A percentile compares a stretch with the other conserved stretches of the same genome.
Conservation (phyloP, 352 stramenopile genomes). For the Phytophthora meadii region DNA sequence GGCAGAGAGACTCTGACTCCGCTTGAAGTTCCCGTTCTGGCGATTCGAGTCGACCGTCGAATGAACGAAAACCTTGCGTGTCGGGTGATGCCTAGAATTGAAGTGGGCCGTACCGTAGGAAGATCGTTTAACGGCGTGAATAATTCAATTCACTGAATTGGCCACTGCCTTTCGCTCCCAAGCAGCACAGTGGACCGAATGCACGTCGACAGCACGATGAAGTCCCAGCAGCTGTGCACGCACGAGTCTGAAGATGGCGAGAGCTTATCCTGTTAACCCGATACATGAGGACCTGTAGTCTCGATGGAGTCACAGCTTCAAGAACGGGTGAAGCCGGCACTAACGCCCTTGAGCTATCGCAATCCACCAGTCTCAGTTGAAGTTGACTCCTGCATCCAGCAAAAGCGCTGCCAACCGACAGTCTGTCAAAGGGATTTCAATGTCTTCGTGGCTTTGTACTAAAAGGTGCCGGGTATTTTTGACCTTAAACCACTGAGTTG, state of each 20-base stretch:
- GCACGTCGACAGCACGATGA: constrained; percentile 4
- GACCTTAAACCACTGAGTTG: neutral
- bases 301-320: constrained; percentile 11
- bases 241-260: neutral
- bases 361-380: constrained; percentile 8
- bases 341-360: neutral
- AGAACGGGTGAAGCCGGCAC: constrained; percentile 3
- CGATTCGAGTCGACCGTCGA: constrained; percentile 18
- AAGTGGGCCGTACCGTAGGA: constrained; percentile 11
- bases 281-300: neutral
- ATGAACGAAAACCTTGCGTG: constrained; percentile 28
- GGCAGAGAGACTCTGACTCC: neutral
- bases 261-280: neutral
- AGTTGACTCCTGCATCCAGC: constrained; percentile 6
- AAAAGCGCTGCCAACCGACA: constrained; percentile 2
- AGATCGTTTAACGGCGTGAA: constrained; percentile 20
- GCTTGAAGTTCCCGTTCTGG: constrained; percentile 33
- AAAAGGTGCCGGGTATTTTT: no score
- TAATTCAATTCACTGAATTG: no score
- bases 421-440: neutral
- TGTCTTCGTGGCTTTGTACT: neutral
- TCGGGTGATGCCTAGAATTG: constrained; percentile 28
- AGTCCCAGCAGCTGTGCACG: constrained; percentile 1
- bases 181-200: constrained; percentile 5
- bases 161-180: constrained; percentile 1